Conservation (phyloP, 352 stramenopile genomes). For the Vaucheria bursata region DNA sequence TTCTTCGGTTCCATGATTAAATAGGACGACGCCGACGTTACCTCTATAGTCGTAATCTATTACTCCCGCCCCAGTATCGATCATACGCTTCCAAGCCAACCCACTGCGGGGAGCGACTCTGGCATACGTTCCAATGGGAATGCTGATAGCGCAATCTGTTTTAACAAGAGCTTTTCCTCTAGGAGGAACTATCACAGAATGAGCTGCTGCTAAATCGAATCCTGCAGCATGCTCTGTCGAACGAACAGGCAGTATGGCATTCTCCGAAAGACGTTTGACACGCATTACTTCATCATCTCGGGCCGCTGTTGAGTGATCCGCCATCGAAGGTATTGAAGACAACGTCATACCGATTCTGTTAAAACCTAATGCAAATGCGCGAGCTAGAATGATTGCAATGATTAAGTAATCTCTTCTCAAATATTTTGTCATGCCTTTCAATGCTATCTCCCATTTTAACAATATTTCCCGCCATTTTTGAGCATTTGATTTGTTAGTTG, state of each 20-base stretch:
- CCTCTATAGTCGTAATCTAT: slow-evolving; percentile 96
- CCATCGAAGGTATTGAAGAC: too few relatives aligned
- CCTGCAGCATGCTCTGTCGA: slow-evolving; percentile 46
- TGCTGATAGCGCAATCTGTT: slow-evolving; percentile 89
- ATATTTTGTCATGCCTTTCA: too few relatives aligned
- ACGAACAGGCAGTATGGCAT: slow-evolving; percentile 44
- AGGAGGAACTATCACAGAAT: slow-evolving; percentile 68
- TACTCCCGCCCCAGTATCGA: slow-evolving; percentile 93
- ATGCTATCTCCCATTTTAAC: too few relatives aligned
- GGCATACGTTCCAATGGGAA: slow-evolving; percentile 86
- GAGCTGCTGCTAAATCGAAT: slow-evolving; percentile 45
- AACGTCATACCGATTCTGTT: too few relatives aligned
- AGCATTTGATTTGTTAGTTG: too few relatives aligned
- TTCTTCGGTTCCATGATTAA: slow-evolving; percentile 90
- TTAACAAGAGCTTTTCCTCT: slow-evolving; percentile 85
- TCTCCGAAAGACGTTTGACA: slow-evolving; percentile 38
- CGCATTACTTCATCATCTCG: slow-evolving; percentile 13
- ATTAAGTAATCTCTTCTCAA: too few relatives aligned
- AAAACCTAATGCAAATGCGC: too few relatives aligned
- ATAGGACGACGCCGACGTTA: slow-evolving; percentile 95
- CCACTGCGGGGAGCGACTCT: slow-evolving; percentile 81
- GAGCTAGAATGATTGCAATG: too few relatives aligned
- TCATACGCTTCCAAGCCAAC: slow-evolving; percentile 92
- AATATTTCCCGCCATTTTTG: too few relatives aligned
- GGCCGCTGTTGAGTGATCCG: background rate